phyloP scores from a whole-genome alignment of 116 monocot genomes.

The Trichopus zeylanicus region DNA sequence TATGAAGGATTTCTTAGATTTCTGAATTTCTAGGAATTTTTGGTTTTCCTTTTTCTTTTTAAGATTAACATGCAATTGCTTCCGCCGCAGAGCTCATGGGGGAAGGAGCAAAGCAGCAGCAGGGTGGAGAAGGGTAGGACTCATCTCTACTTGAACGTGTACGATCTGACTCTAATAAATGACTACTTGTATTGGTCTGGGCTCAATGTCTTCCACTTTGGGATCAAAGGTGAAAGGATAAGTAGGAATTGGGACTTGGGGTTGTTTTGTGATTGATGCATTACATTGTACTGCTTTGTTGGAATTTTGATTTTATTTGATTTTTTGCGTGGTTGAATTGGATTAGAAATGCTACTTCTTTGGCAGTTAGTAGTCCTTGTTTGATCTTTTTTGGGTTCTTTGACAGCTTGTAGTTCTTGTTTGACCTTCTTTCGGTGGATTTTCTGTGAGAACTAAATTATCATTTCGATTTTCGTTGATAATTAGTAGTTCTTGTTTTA shows the following conservation, averaged over 20 bases:
- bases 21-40: no score
- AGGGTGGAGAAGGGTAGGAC: neutral
- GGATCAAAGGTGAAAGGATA: slow-evolving; percentile 70
- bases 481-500: no score
- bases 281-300: no score
- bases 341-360: neutral
- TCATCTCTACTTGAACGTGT: slow-evolving; percentile 62
- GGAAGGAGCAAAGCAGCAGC: slow-evolving; percentile 5
- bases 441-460: no score
- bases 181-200: slow-evolving; percentile 71
- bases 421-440: no score
- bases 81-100: neutral
- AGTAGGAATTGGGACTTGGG: no score
- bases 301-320: neutral
- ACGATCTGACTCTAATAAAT: slow-evolving; percentile 79
- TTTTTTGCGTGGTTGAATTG: no score
- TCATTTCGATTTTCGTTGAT: no score
- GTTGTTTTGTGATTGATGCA: neutral
- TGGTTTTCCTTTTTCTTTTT: no score
- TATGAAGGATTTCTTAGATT: no score
- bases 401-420: no score
- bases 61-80: neutral
- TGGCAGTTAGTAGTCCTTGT: neutral
- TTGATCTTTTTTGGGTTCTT: no score
- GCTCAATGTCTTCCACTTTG: slow-evolving; percentile 81